These are phyloP conservation scores for Amyloporia xantha DNA, from an alignment of 768 basidiomycete species.

Conservation along the genomic window DNA sequence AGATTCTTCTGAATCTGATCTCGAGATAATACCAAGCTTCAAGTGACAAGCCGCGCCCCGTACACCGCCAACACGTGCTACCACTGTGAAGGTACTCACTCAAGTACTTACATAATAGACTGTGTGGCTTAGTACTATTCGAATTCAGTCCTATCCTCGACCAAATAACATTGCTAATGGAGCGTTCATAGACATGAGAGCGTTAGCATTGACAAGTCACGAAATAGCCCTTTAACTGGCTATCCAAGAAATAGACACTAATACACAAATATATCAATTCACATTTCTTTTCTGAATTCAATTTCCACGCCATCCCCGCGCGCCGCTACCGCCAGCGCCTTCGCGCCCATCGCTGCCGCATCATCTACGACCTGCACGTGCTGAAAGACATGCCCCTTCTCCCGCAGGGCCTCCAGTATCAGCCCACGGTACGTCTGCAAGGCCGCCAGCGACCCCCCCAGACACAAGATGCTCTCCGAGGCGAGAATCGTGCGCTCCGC, in stretches of 20 bases:
- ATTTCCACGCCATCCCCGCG: neutral
- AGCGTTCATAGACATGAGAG: neutral
- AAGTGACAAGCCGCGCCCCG: neutral
- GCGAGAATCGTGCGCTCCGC: conserved; percentile 36
- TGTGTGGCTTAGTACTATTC: too few species aligned
- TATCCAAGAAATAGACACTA: neutral
- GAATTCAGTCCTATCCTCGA: too few species aligned
- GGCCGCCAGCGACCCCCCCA: conserved; percentile 75
- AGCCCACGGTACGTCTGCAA: conserved; percentile 51
- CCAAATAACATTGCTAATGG: neutral
- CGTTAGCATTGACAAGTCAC: too few species aligned
- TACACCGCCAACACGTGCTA: neutral
- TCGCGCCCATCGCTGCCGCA: conserved; percentile 61
- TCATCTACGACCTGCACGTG: conserved; percentile 65
- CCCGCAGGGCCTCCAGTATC: conserved; percentile 46
- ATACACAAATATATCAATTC: neutral
- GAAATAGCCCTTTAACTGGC: neutral
- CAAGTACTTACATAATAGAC: too few species aligned
- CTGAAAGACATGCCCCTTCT: conserved; percentile 56
- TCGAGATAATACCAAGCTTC: neutral
- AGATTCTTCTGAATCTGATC: neutral
- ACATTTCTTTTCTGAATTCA: neutral
- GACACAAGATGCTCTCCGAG: conserved; percentile 54
- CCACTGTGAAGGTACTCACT: neutral
- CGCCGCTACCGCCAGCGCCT: conserved; percentile 45